These are phyloP conservation scores for Nitzschia putrida DNA, from an alignment of 108 stramenopile genomes.

Conservation along the genomic window DNA sequence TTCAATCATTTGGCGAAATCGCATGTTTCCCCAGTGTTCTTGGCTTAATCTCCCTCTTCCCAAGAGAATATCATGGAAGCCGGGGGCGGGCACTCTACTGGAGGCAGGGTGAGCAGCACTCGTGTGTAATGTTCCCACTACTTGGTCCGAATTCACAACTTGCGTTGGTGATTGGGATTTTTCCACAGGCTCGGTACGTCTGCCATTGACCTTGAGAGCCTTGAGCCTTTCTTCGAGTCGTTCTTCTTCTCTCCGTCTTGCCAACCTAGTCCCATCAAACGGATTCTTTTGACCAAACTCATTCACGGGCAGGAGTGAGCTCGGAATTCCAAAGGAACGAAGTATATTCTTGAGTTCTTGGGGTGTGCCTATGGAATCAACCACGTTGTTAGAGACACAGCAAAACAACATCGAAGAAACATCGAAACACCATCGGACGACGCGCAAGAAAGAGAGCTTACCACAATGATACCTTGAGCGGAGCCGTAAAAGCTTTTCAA, in stretches of 20 bases:
- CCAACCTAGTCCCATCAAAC: background rate
- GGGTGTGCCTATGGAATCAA: background rate
- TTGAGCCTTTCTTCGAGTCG: background rate
- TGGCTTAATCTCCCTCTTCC: conserved; percentile 55
- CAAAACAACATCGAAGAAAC: no score
- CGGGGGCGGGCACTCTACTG: background rate
- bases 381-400: no score
- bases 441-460: background rate
- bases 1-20: conserved; percentile 44
- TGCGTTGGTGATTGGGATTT: no score
- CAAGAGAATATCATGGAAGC: conserved; percentile 49
- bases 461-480: conserved; percentile 4
- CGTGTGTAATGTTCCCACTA: no score
- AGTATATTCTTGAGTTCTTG: background rate
- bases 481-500: background rate
- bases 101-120: background rate
- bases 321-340: conserved; percentile 8
- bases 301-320: background rate
- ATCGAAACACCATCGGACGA: no score
- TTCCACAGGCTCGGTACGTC: no score
- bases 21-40: conserved; percentile 58
- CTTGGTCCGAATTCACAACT: no score
- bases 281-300: background rate
- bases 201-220: no score
- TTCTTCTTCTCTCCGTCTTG: background rate